Percentiles rank a stretch among this genome's conserved stretches.
Conservation (phyloP, 139 green algal genomes). For the Chara braunii region DNA sequence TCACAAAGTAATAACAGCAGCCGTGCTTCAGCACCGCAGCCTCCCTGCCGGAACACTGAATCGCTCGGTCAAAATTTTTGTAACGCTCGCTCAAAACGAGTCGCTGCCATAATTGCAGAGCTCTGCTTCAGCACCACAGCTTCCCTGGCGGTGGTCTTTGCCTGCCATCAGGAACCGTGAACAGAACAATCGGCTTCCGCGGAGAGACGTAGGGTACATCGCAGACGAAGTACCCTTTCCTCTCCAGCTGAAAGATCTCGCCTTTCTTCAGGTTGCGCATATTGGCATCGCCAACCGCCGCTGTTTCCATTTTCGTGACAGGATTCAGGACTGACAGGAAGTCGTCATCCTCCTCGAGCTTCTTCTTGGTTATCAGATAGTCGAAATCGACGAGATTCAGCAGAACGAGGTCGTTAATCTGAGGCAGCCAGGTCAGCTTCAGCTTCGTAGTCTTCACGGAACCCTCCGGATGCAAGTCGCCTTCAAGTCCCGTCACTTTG, state of each 20-base stretch:
- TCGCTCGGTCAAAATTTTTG: too few species aligned
- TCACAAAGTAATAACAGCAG: too few species aligned
- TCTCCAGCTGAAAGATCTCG: conserved; percentile 91
- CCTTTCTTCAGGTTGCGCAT: conserved; percentile 83
- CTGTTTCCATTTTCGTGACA: conserved; percentile 26
- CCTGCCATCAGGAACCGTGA: conserved; percentile 87
- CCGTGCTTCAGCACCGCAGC: too few species aligned
- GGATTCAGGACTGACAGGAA: conserved; percentile 65
- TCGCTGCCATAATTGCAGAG: too few species aligned
- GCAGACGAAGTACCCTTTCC: conserved; percentile 94
- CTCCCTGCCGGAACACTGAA: too few species aligned
- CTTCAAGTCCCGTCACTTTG: conserved; percentile 19
- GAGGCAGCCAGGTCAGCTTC: conserved; percentile 94
- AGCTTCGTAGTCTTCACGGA: conserved; percentile 90
- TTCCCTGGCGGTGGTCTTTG: conserved; percentile 22
- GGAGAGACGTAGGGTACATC: conserved; percentile 57
- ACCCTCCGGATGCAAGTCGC: conserved; percentile 74
- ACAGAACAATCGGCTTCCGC: conserved; percentile 69
- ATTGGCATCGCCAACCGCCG: conserved; percentile 83
- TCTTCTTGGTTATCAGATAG: conserved; percentile 91
- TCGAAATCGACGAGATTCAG: conserved; percentile 74
- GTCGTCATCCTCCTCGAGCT: conserved; percentile 85
- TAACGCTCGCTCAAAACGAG: too few species aligned
- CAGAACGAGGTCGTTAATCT: conserved; percentile 44
- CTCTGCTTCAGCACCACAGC: background rate